Percentiles rank a stretch among this genome's conserved stretches.
Conservation (phyloP, 2,329 filamentous ascomycete species). For the Bipolaris bicolor region DNA sequence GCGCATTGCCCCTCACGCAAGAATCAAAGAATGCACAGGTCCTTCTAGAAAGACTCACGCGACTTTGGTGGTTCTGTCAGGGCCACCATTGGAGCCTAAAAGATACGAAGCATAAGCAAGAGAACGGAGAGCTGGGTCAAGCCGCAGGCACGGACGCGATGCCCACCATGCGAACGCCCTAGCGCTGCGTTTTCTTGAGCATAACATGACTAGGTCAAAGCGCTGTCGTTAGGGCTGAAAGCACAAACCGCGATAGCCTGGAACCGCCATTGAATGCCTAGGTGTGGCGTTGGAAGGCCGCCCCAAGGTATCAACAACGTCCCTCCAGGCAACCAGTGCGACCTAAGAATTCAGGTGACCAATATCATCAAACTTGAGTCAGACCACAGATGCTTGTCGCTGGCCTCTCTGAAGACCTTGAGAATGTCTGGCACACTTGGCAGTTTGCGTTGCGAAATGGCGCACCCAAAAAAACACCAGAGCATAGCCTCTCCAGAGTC, state of each 20-base stretch:
- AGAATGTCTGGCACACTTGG: background rate
- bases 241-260: background rate
- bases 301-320: background rate
- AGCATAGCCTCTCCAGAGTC: slow-evolving; percentile 1
- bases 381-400: background rate
- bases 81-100: background rate
- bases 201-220: background rate
- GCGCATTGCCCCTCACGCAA: background rate
- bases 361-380: background rate
- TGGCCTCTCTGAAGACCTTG: background rate
- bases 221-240: background rate
- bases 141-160: background rate
- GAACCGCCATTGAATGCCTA: background rate
- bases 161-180: background rate
- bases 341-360: slow-evolving; percentile 1
- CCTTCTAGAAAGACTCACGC: background rate
- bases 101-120: background rate
- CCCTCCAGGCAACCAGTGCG: slow-evolving; percentile 2
- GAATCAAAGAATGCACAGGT: background rate
- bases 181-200: background rate
- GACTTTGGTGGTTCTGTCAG: background rate
- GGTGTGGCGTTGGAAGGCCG: background rate
- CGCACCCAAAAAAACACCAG: background rate
- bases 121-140: background rate
- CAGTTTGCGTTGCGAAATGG: background rate